Evolutionary conservation across 208 protist species (phyloP).

Genomic region (Trypanosoma rangeli): DNA sequence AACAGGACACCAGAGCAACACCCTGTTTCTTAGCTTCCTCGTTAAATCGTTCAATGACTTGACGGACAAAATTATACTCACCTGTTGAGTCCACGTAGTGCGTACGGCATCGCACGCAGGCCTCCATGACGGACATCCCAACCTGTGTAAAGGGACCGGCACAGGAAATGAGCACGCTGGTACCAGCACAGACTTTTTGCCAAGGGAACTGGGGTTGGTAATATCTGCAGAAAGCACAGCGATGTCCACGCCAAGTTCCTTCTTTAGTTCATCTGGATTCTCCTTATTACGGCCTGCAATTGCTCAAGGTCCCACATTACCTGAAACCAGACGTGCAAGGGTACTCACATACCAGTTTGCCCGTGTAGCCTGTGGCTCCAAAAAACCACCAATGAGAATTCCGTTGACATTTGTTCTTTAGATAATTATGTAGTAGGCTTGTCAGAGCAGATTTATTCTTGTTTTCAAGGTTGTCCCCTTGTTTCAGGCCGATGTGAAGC

Average conservation of each 20-base stretch:
- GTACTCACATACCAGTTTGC: slow-evolving; percentile 68
- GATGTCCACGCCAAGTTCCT: slow-evolving; percentile 47
- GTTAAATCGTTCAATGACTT: slow-evolving; percentile 66
- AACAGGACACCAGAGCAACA: slow-evolving; percentile 73
- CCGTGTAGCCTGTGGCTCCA: slow-evolving; percentile 89
- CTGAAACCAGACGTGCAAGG: slow-evolving; percentile 34
- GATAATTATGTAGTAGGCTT: no score
- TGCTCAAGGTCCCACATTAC: slow-evolving; percentile 43
- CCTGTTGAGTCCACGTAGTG: slow-evolving; percentile 94
- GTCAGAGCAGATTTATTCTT: no score
- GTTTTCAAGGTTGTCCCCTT: no score
- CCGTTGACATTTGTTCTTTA: slow-evolving; percentile 10
- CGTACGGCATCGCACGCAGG: slow-evolving; percentile 72
- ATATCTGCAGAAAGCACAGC: slow-evolving; percentile 51
- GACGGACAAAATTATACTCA: slow-evolving; percentile 79
- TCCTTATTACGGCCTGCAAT: slow-evolving; percentile 76
- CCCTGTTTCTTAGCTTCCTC: slow-evolving; percentile 56
- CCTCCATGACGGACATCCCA: slow-evolving; percentile 86
- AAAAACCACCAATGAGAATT: slow-evolving; percentile 41
- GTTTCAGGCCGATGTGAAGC: no score
- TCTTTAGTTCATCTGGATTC: slow-evolving; percentile 57
- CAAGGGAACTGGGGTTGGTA: slow-evolving; percentile 46
- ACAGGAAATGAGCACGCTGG: slow-evolving; percentile 65
- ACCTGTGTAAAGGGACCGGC: slow-evolving; percentile 82
- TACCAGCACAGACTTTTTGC: slow-evolving; percentile 38